A percentile compares a stretch with the other conserved stretches of the same genome.
Evolutionary conservation across 2,329 filamentous ascomycete species (phyloP).

Genomic region (Claviceps capensis): DNA sequence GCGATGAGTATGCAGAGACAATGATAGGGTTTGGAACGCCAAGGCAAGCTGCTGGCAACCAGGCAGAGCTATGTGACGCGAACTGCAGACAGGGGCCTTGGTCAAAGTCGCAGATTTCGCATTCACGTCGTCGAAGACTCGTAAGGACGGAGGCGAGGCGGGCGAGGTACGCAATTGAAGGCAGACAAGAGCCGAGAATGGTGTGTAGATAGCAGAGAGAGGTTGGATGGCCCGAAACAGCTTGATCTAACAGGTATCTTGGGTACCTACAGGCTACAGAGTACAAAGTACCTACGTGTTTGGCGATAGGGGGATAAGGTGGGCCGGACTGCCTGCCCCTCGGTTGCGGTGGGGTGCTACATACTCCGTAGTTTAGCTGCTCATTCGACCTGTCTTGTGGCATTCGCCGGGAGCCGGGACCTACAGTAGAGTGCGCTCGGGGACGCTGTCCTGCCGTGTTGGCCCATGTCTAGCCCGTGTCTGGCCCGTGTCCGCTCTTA

Average conservation of each 20-base stretch:
- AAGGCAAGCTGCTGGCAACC: background rate
- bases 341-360: background rate
- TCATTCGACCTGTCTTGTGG: background rate
- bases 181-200: background rate
- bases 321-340: background rate
- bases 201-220: background rate
- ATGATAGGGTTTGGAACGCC: background rate
- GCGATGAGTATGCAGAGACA: background rate
- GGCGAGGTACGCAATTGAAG: background rate
- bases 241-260: background rate
- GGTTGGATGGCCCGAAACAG: background rate
- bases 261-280: background rate
- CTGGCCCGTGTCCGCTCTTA: background rate
- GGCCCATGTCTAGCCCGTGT: too few relatives aligned
- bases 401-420: too few relatives aligned
- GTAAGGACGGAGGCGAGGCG: background rate
- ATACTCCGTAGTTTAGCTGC: background rate
- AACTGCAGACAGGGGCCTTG: background rate
- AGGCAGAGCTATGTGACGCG: background rate
- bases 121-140: background rate
- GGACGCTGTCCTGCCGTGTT: too few relatives aligned
- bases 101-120: background rate
- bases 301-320: background rate
- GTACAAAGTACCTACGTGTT: background rate
- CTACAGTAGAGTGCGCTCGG: too few relatives aligned